phyloP scores from a whole-genome alignment of 805 yeast genomes.

The Saturnispora silvae region DNA sequence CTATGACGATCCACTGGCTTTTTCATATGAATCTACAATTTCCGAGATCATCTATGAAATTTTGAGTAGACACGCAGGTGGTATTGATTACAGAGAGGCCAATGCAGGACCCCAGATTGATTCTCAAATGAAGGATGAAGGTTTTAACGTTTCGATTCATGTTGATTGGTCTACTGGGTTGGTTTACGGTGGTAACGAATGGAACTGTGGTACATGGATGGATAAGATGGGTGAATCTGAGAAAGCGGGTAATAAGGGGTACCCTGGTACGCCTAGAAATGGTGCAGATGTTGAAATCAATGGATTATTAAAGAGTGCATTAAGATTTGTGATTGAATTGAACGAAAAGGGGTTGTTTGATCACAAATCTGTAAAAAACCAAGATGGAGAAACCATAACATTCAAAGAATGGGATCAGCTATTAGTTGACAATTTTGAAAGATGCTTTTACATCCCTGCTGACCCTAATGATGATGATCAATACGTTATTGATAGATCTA shows the following conservation, averaged over 20 bases:
- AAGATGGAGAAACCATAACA: constrained; percentile 45
- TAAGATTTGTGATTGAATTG: constrained; percentile 67
- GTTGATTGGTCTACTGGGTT: constrained; percentile 90
- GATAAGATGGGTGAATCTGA: constrained; percentile 97
- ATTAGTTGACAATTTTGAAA: constrained; percentile 66
- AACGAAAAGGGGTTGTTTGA: constrained; percentile 44
- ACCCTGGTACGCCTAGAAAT: constrained; percentile 95
- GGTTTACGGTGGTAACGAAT: constrained; percentile 83
- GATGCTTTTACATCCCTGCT: constrained; percentile 64
- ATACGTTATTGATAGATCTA: constrained; percentile 48
- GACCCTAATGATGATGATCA: constrained; percentile 49
- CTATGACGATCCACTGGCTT: constrained; percentile 64
- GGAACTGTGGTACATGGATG: constrained; percentile 98
- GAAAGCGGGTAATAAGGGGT: constrained; percentile 75
- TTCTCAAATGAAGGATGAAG: constrained; percentile 85
- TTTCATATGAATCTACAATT: constrained; percentile 56
- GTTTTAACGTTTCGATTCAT: constrained; percentile 70
- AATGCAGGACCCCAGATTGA: constrained; percentile 87
- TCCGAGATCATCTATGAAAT: constrained; percentile 77
- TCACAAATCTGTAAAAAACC: constrained; percentile 44
- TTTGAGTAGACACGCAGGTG: constrained; percentile 77
- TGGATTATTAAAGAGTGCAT: constrained; percentile 74
- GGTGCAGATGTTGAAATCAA: constrained; percentile 93
- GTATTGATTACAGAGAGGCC: constrained; percentile 83
- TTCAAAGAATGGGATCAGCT: constrained; percentile 65